Percentiles rank a stretch among this genome's conserved stretches.
Conservation (phyloP, 2,329 filamentous ascomycete genomes). For the Alternaria solani region DNA sequence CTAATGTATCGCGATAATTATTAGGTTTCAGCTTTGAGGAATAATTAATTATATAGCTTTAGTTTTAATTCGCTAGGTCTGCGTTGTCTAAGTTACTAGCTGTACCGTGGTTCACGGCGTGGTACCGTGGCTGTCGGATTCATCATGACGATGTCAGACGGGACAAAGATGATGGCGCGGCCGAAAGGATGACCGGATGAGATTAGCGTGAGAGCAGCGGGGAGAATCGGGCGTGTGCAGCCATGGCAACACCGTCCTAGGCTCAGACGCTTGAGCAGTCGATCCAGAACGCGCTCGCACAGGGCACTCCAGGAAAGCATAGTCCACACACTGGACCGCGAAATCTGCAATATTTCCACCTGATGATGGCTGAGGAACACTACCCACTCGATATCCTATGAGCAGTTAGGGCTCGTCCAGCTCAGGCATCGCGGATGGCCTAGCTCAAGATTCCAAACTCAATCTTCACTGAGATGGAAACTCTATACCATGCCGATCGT, state of each 20-base stretch:
- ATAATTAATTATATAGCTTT: too few species aligned
- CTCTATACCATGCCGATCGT: not conserved
- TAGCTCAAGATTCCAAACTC: not conserved
- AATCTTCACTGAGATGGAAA: not conserved
- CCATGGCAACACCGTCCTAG: not conserved
- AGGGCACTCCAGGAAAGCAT: too few species aligned
- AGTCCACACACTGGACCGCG: too few species aligned
- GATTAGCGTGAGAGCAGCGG: not conserved
- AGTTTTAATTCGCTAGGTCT: too few species aligned
- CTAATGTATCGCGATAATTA: too few species aligned
- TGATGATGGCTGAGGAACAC: not conserved
- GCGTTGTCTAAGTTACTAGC: too few species aligned
- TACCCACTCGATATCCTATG: not conserved
- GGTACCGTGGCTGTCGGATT: not conserved
- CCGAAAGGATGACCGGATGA: not conserved
- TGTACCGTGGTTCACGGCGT: too few species aligned
- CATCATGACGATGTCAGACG: not conserved
- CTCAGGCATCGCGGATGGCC: not conserved
- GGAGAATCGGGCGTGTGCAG: not conserved
- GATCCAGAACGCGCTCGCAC: too few species aligned
- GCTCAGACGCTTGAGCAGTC: too few species aligned
- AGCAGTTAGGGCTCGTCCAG: not conserved
- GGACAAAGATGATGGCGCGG: not conserved
- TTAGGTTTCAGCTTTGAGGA: too few species aligned
- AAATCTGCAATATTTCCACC: too few species aligned